phyloP scores from a whole-genome alignment of 805 yeast species.

The Kazachstania kunashirensis region DNA sequence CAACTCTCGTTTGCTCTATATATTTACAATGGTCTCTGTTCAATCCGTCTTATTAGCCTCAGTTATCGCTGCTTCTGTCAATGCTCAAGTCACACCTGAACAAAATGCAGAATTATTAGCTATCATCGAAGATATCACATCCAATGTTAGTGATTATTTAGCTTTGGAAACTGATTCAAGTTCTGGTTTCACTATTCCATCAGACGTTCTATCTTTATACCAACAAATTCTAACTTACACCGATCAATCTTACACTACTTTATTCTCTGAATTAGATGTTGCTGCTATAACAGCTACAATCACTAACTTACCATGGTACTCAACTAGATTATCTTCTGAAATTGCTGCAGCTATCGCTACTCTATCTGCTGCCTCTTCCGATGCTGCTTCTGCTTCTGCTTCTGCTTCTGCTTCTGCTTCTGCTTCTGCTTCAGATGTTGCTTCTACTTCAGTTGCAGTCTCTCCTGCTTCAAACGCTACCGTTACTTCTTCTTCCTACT shows the following conservation, averaged over 20 bases:
- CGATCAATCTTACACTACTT: slow-evolving; percentile 29
- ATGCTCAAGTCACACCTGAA: slow-evolving; percentile 4
- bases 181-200: slow-evolving; percentile 20
- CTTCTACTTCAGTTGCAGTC: too few species aligned
- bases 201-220: slow-evolving; percentile 22
- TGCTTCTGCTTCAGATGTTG: slow-evolving; percentile 1
- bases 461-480: slow-evolving; percentile 3
- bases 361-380: slow-evolving; percentile 1
- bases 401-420: slow-evolving; percentile 1
- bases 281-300: slow-evolving; percentile 21
- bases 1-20: not conserved
- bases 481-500: slow-evolving; percentile 5
- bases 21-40: slow-evolving; percentile 1
- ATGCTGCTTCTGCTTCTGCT: slow-evolving; percentile 3
- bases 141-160: slow-evolving; percentile 10
- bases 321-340: slow-evolving; percentile 18
- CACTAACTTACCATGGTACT: slow-evolving; percentile 29
- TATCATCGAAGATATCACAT: slow-evolving; percentile 11
- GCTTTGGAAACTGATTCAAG: slow-evolving; percentile 5
- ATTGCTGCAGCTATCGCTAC: slow-evolving; percentile 5
- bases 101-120: slow-evolving; percentile 10
- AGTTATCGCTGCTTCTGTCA: slow-evolving; percentile 6
- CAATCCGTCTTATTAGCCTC: slow-evolving; percentile 5
- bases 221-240: slow-evolving; percentile 26
- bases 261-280: slow-evolving; percentile 22